phyloP scores from a whole-genome alignment of 768 basidiomycete species.

The Suillus spraguei region DNA sequence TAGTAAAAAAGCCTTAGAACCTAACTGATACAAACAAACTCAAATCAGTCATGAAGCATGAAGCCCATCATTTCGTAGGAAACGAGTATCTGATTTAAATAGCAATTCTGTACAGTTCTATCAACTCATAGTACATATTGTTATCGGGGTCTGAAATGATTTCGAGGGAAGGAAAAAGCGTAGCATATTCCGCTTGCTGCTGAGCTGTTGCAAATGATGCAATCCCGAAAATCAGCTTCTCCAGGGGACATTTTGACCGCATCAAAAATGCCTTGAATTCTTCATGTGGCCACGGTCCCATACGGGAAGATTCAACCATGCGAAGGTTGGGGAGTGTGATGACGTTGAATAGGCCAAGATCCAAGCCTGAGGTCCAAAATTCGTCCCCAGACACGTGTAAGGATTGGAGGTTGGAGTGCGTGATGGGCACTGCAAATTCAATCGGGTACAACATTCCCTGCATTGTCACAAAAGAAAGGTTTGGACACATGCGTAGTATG shows the following conservation, averaged over 20 bases:
- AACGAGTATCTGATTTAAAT: too few relatives aligned
- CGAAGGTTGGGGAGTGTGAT: constrained; percentile 20
- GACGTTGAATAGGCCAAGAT: constrained; percentile 10
- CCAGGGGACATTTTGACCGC: constrained; percentile 24
- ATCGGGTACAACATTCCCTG: background rate
- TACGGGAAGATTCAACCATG: constrained; percentile 12
- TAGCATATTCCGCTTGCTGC: too few relatives aligned
- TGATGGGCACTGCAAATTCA: background rate
- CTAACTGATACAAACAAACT: background rate
- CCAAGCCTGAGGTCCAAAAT: too few relatives aligned
- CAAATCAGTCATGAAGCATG: background rate
- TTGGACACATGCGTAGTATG: background rate
- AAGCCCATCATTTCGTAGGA: too few relatives aligned
- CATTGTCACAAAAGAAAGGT: background rate
- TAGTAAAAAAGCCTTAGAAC: background rate
- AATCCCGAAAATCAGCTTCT: background rate
- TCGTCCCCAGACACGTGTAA: background rate
- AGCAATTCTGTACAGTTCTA: too few relatives aligned
- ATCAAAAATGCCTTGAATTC: constrained; percentile 21
- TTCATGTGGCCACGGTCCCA: constrained; percentile 18
- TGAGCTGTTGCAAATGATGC: too few relatives aligned
- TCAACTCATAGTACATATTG: too few relatives aligned
- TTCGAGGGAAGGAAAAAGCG: too few relatives aligned
- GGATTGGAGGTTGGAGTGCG: background rate
- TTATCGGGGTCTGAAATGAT: too few relatives aligned